Percentiles rank a stretch among this genome's conserved stretches.
phyloP scores from a whole-genome alignment of 139 green algal species.

The Picochlorum sp. region DNA sequence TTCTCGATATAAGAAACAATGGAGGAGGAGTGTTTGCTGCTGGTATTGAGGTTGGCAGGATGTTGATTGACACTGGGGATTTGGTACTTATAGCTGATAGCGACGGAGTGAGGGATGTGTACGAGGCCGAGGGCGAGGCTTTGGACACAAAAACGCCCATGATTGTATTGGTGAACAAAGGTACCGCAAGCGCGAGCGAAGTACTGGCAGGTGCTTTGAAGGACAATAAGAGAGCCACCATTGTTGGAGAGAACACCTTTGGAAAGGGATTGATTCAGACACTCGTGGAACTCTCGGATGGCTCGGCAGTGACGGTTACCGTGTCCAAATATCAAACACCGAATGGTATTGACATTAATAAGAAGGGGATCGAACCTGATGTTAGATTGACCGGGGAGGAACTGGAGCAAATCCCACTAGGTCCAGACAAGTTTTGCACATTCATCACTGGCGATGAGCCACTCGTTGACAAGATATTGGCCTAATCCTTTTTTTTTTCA shows the following conservation, averaged over 20 bases:
- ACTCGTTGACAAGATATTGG: not conserved
- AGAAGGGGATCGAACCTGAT: conserved; percentile 46
- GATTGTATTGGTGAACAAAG: conserved; percentile 84
- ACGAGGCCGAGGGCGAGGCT: conserved; percentile 55
- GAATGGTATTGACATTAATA: conserved; percentile 67
- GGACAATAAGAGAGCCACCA: conserved; percentile 67
- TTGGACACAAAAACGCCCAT: conserved; percentile 47
- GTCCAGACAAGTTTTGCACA: conserved; percentile 15
- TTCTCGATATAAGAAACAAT: conserved; percentile 95
- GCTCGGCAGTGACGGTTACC: conserved; percentile 87
- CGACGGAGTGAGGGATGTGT: conserved; percentile 80
- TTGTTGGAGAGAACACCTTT: conserved; percentile 84
- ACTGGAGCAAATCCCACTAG: conserved; percentile 15
- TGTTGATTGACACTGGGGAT: conserved; percentile 68
- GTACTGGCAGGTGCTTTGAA: conserved; percentile 89
- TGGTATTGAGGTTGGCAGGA: conserved; percentile 75
- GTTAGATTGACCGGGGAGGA: conserved; percentile 19
- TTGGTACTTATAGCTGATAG: conserved; percentile 92
- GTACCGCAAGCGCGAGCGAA: conserved; percentile 89
- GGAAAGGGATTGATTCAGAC: conserved; percentile 98
- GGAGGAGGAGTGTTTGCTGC: conserved; percentile 87
- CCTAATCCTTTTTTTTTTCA: not conserved
- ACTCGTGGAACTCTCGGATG: conserved; percentile 70
- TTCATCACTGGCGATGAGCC: conserved; percentile 13
- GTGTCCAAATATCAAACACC: conserved; percentile 80